Percentiles rank a stretch among this genome's conserved stretches.
phyloP scores from a whole-genome alignment of 2,329 filamentous ascomycete species.

The Talaromyces pinophilus region DNA sequence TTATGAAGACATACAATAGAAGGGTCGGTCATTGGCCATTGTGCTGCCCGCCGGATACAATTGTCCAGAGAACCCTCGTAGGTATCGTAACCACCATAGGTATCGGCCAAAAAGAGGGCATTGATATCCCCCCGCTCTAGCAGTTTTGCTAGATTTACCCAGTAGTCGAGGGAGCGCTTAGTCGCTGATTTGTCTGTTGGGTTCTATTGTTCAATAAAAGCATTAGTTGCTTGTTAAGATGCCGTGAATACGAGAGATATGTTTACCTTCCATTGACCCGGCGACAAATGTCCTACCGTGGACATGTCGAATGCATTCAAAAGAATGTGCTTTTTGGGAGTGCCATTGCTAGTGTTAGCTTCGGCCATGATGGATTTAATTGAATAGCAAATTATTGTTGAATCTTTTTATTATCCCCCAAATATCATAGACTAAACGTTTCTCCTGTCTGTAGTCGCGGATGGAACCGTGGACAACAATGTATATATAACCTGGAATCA shows the following conservation, averaged over 20 bases:
- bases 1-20: slow-evolving; percentile 55
- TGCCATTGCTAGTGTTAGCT: background rate
- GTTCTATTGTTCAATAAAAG: slow-evolving; percentile 43
- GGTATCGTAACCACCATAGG: slow-evolving; percentile 64
- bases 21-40: slow-evolving; percentile 67
- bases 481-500: background rate
- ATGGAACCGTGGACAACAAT: background rate
- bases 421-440: background rate
- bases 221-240: too few species aligned
- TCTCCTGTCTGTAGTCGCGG: too few species aligned
- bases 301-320: slow-evolving; percentile 54
- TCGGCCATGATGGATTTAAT: background rate
- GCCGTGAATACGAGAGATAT: slow-evolving; percentile 6
- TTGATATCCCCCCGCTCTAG: slow-evolving; percentile 65
- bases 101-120: slow-evolving; percentile 66
- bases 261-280: slow-evolving; percentile 55
- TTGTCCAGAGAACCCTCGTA: slow-evolving; percentile 62
- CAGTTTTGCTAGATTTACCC: slow-evolving; percentile 64
- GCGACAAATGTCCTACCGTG: slow-evolving; percentile 48
- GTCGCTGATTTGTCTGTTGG: slow-evolving; percentile 62
- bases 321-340: slow-evolving; percentile 18
- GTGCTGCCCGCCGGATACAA: slow-evolving; percentile 62
- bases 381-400: background rate
- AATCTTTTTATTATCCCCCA: background rate
- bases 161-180: slow-evolving; percentile 63